Evolutionary conservation across 2,329 filamentous ascomycete genomes (phyloP).

Genomic region (Talaromyces sp.): DNA sequence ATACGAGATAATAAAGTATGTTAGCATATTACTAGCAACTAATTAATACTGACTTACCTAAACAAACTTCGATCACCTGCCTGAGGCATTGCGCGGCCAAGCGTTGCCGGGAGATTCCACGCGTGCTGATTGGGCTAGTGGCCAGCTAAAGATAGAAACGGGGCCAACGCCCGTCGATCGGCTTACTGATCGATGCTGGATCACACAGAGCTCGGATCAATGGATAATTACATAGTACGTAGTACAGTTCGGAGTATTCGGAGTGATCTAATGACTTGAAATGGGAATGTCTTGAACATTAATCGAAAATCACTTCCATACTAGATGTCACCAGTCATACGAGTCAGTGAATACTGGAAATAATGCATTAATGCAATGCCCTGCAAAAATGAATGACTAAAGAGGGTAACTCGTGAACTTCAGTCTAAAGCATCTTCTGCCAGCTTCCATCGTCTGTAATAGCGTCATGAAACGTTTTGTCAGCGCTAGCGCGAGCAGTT

Average conservation of each 20-base stretch:
- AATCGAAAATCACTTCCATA: no score
- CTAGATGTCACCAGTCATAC: no score
- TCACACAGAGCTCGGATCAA: no score
- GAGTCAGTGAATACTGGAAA: no score
- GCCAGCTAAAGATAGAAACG: neutral
- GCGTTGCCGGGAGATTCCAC: neutral
- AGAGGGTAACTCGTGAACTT: neutral
- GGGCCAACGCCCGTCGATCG: neutral
- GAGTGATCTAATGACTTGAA: no score
- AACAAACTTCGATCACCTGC: neutral
- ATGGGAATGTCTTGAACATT: no score
- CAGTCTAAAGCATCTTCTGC: neutral
- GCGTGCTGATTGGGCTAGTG: neutral
- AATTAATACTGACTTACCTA: no score
- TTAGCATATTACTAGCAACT: no score
- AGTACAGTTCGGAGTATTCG: neutral
- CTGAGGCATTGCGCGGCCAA: neutral
- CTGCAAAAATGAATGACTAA: neutral
- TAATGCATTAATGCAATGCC: neutral
- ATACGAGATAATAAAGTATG: neutral
- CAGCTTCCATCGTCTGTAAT: neutral
- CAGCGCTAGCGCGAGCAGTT: slow-evolving; percentile 2
- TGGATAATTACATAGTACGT: neutral
- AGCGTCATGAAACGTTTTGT: slow-evolving; percentile 5
- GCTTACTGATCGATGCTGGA: neutral